Percentiles rank a stretch among this genome's conserved stretches.
phyloP scores from a whole-genome alignment of 106 monocot species.

The Apostasia ramifera region DNA sequence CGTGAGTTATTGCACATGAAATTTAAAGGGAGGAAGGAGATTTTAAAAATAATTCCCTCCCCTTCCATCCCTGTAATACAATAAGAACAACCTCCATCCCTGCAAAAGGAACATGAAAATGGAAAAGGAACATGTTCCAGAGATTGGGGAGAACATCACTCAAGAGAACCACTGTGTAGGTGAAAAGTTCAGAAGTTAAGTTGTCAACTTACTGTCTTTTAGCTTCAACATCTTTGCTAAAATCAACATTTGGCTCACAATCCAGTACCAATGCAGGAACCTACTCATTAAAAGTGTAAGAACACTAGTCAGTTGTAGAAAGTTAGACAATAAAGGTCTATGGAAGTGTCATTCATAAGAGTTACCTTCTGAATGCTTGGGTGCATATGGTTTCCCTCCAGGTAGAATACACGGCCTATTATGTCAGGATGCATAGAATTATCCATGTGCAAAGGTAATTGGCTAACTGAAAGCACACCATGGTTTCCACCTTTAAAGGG shows the following conservation, averaged over 20 bases:
- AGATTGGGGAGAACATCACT: no score
- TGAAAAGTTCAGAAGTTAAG: no score
- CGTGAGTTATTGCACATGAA: no score
- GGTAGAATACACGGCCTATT: slow-evolving; percentile 73
- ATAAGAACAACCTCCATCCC: no score
- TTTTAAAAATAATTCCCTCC: background rate
- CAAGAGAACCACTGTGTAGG: no score
- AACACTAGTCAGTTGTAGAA: background rate
- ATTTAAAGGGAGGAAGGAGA: background rate
- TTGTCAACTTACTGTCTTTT: slow-evolving; percentile 59
- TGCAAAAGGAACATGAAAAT: no score
- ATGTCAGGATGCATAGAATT: slow-evolving; percentile 71
- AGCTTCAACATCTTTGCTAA: slow-evolving; percentile 77
- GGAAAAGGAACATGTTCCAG: no score
- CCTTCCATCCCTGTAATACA: no score
- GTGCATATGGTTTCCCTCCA: slow-evolving; percentile 86
- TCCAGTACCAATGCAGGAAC: slow-evolving; percentile 88
- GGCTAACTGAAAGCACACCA: slow-evolving; percentile 68
- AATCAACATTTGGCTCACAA: slow-evolving; percentile 92
- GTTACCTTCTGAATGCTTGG: slow-evolving; percentile 85
- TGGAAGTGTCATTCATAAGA: background rate
- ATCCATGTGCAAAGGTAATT: slow-evolving; percentile 54
- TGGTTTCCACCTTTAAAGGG: slow-evolving; percentile 54
- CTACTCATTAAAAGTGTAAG: slow-evolving; percentile 21
- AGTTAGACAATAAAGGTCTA: background rate